Evolutionary conservation across 306 rosid species (phyloP).

Genomic region (Cicer judaicum): DNA sequence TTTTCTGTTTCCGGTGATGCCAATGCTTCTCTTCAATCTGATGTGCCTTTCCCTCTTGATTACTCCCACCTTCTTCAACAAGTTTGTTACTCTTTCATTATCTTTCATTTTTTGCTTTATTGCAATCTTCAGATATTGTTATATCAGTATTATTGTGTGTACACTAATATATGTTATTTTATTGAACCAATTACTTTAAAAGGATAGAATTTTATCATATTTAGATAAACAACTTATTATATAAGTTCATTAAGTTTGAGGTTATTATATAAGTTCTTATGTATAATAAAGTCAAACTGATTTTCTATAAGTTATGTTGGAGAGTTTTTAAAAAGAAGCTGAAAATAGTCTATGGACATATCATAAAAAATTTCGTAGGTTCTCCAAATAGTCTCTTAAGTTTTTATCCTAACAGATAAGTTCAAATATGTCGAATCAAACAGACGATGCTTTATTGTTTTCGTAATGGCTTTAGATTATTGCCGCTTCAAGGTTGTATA

Average conservation of each 20-base stretch:
- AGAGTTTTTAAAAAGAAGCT: not conserved
- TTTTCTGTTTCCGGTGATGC: constrained; percentile 57
- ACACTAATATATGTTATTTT: not conserved
- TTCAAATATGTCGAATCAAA: not conserved
- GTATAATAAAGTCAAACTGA: not conserved
- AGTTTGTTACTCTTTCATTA: constrained; percentile 46
- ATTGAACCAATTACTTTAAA: constrained; percentile 7
- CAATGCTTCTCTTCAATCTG: constrained; percentile 53
- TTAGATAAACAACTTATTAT: not conserved
- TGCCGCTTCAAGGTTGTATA: not conserved
- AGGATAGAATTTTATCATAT: too few relatives aligned
- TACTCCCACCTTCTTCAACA: constrained; percentile 85
- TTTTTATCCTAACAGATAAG: not conserved
- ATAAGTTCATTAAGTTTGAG: not conserved
- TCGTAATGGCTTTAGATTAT: not conserved
- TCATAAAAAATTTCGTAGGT: not conserved
- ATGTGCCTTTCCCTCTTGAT: constrained; percentile 74
- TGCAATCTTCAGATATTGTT: not conserved
- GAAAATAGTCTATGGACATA: not conserved
- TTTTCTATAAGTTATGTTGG: not conserved
- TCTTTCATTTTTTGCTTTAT: constrained; percentile 14
- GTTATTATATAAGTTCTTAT: not conserved
- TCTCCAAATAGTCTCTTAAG: not conserved
- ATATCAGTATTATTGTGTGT: constrained; percentile 4
- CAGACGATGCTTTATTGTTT: not conserved